phyloP scores from a whole-genome alignment of 176 grass and related monocot genomes.

The Urochloa ruziziensis region DNA sequence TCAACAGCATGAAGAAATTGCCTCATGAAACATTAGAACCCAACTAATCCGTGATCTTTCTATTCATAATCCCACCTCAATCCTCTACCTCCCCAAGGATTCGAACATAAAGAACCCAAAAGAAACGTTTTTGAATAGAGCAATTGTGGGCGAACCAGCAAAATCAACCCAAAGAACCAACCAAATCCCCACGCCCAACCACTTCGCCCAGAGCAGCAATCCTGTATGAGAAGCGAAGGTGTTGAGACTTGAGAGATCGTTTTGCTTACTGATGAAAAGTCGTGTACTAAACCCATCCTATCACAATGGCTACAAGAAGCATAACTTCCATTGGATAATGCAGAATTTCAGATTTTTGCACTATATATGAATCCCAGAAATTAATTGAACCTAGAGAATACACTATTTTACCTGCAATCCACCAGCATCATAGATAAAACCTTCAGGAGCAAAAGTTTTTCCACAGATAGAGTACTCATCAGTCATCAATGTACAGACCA shows the following conservation, averaged over 20 bases:
- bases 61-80: neutral
- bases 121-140: too few species aligned
- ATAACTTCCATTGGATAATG: conserved; percentile 10
- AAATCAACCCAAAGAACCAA: too few species aligned
- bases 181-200: too few species aligned
- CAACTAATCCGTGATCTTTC: neutral
- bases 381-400: neutral
- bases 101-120: too few species aligned
- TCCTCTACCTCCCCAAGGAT: neutral
- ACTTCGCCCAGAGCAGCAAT: too few species aligned
- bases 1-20: neutral
- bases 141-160: too few species aligned
- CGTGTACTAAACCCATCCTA: too few species aligned
- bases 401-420: conserved; percentile 64
- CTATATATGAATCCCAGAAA: conserved; percentile 22
- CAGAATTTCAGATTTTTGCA: conserved; percentile 15
- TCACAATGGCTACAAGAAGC: too few species aligned
- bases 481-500: conserved; percentile 84
- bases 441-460: conserved; percentile 96
- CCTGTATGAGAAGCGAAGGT: too few species aligned
- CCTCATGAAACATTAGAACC: neutral
- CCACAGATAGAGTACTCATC: conserved; percentile 85
- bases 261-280: too few species aligned
- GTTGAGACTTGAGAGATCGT: too few species aligned
- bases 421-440: conserved; percentile 81